These are phyloP conservation scores for Sphagnum tenellum DNA, from an alignment of 225 moss, liverwort and hornwort genomes.

Conservation along the genomic window DNA sequence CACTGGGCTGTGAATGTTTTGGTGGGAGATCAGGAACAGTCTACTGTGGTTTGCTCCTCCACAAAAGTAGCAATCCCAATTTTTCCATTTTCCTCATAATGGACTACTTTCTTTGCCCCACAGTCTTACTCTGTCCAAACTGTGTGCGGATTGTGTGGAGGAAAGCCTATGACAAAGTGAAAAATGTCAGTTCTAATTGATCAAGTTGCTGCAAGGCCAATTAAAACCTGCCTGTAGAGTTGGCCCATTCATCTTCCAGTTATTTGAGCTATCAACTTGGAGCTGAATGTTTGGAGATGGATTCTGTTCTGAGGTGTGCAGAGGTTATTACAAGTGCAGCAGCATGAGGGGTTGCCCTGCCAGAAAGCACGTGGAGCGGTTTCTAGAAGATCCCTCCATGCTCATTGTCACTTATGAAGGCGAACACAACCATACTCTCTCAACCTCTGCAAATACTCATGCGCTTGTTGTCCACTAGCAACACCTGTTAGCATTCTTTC, in stretches of 20 bases:
- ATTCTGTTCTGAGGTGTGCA: conserved; percentile 12
- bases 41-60: too few species aligned
- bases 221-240: background rate
- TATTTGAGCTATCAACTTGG: background rate
- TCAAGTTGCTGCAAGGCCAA: background rate
- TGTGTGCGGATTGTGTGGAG: too few species aligned
- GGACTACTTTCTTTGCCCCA: too few species aligned
- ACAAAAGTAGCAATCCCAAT: too few species aligned
- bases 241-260: too few species aligned
- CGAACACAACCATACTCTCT: conserved; percentile 77
- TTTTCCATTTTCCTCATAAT: too few species aligned
- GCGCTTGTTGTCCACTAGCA: too few species aligned
- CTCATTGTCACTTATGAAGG: conserved; percentile 92
- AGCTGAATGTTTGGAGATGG: background rate
- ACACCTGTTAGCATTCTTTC: too few species aligned
- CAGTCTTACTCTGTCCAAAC: too few species aligned
- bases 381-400: conserved; percentile 75
- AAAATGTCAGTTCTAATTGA: background rate
- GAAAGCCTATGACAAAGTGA: background rate
- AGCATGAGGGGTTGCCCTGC: conserved; percentile 91
- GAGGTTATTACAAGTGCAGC: conserved; percentile 98
- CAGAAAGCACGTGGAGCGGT: conserved; percentile 88
- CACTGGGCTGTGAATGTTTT: too few species aligned
- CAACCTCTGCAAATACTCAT: conserved; percentile 34
- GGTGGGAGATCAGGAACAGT: too few species aligned